Percentiles rank a stretch among this genome's conserved stretches.
These are phyloP conservation scores for Colletotrichum theobromicola DNA, from an alignment of 2,329 filamentous ascomycete species.

Conservation along the genomic window DNA sequence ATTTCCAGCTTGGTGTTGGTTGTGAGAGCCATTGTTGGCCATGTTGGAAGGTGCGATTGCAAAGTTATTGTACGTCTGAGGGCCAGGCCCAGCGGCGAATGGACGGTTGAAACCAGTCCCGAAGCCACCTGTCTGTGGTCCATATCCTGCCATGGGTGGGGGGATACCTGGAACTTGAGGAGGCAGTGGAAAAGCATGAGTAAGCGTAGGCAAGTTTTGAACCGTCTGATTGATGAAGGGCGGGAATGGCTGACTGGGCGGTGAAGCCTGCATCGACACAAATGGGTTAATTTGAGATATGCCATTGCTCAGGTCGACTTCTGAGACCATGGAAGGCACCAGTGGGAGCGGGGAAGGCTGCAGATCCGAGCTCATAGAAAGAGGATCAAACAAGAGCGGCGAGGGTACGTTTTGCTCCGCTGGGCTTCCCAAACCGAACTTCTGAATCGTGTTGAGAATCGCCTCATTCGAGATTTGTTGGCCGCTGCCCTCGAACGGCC, in stretches of 20 bases:
- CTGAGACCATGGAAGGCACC: background rate
- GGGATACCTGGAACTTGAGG: background rate
- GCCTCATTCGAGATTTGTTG: background rate
- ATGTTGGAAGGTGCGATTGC: background rate
- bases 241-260: background rate
- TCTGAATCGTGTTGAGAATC: constrained; percentile 3
- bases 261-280: background rate
- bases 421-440: background rate
- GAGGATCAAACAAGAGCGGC: background rate
- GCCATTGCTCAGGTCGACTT: background rate
- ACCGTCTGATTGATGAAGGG: background rate
- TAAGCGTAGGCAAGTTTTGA: background rate
- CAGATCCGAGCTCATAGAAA: background rate
- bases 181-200: background rate
- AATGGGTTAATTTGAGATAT: background rate
- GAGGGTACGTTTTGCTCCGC: background rate
- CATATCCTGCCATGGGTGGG: background rate
- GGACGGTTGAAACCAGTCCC: background rate
- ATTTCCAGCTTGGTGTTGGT: background rate
- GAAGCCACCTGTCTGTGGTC: background rate
- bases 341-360: background rate
- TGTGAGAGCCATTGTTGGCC: background rate
- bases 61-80: background rate
- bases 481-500: background rate
- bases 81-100: background rate